Evolutionary conservation across 179 eudicot genomes (phyloP), one percentile per base, ranked within the genome.

Genomic region (Amaranthus tricolor): DNA sequence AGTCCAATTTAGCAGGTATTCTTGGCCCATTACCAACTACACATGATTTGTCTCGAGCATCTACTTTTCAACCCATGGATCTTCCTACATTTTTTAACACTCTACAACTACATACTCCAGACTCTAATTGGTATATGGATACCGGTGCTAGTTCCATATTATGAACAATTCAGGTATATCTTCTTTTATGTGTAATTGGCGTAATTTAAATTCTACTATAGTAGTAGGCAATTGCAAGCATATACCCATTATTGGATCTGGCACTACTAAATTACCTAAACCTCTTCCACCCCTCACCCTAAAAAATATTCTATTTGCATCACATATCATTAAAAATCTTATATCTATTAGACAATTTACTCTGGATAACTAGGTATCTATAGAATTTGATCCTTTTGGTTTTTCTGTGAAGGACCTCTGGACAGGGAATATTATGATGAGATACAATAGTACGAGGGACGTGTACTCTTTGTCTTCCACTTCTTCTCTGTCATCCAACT

Each of bases 331-430:
- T 19, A 60, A 60, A 8, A 60, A 60, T 20, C 21, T 60, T 6
- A 60, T 60, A 9, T 60, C 9, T 8, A 43, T 60, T n/a, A 31
- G 64, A 10, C 64, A 60, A 21, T 60, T 60, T 21, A 19, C 43
- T 20, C 40, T 2, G 4, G 43, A 20, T 19, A 60, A 60, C 6
- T 2, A 60, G 19, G 64, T 60, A 10, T 60, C 64, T 60, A 12
- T 60, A 5, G 64, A 60, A 60, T 19, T 60, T 60, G 64, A 60
- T n/a, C 64, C 13, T n/a, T n/a, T n/a, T n/a, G n/a, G n/a, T n/a
- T n/a, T n/a, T n/a, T n/a, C n/a, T n/a, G n/a, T n/a, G n/a, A 60
- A 19, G 64, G 64, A 60, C 9, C 12, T 60, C 5, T 11, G 43
- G 31, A 60, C 64, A 43, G 64, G 64, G 64, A 31, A 20, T n/a